Percentiles rank a stretch among this genome's conserved stretches.
Evolutionary conservation across 805 yeast species (phyloP).

Genomic region (Candida silvicultrix): DNA sequence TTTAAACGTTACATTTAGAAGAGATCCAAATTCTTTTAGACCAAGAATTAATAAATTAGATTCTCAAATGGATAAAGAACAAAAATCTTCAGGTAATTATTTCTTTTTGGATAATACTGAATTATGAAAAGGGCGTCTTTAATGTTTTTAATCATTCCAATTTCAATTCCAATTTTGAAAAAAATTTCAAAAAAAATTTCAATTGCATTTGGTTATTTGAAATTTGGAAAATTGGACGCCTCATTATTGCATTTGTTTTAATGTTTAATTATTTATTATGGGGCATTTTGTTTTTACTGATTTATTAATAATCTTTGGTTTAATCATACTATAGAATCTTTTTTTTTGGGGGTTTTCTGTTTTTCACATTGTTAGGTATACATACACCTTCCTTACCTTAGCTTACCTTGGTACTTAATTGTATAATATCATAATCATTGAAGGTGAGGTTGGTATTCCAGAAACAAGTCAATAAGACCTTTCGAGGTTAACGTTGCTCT

Average conservation of each 20-base stretch:
- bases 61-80: slow-evolving; percentile 99
- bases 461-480: no score
- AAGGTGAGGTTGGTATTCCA: background rate
- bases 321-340: background rate
- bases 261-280: slow-evolving; percentile 13
- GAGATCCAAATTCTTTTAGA: slow-evolving; percentile 97
- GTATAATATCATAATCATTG: no score
- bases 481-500: background rate
- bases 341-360: background rate
- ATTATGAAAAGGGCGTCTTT: slow-evolving; percentile 25
- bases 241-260: slow-evolving; percentile 7
- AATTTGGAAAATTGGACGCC: background rate
- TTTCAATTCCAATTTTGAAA: background rate
- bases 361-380: no score
- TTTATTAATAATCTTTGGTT: slow-evolving; percentile 2
- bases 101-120: slow-evolving; percentile 82
- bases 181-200: background rate
- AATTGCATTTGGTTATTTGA: no score
- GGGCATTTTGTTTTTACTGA: slow-evolving; percentile 13
- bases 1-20: slow-evolving; percentile 95
- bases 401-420: no score
- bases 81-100: slow-evolving; percentile 85
- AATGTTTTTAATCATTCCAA: background rate
- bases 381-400: no score
- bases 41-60: slow-evolving; percentile 98